Conservation (phyloP, 106 monocot genomes). For the Dioscorea alata region DNA sequence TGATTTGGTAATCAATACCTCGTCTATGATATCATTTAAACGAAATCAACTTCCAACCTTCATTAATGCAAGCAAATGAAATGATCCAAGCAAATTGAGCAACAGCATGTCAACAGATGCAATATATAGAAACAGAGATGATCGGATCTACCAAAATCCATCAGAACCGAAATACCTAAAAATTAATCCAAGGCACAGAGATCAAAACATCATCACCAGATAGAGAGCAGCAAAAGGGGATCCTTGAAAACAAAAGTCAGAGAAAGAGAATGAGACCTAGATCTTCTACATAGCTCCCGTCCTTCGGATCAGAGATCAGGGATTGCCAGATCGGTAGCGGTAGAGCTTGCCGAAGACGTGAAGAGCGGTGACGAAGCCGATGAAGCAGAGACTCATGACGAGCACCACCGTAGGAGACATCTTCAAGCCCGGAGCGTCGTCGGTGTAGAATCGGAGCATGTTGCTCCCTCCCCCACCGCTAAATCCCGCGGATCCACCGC, state of each 20-base stretch:
- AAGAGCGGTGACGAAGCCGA: constrained; percentile 85
- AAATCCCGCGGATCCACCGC: constrained; percentile 1
- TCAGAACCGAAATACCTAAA: no score
- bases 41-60: no score
- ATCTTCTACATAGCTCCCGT: background rate
- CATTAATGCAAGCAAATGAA: no score
- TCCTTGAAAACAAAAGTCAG: background rate
- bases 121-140: no score
- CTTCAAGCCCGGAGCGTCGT: constrained; percentile 90
- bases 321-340: constrained; percentile 52
- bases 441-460: constrained; percentile 94
- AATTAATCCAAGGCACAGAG: background rate
- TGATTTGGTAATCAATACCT: no score
- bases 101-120: no score
- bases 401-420: constrained; percentile 86
- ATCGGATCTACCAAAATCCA: no score
- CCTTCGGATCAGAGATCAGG: constrained; percentile 4
- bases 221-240: background rate
- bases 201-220: background rate
- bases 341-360: constrained; percentile 95
- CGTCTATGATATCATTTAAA: no score
- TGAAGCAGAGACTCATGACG: constrained; percentile 95
- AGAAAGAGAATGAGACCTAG: background rate
- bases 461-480: constrained; percentile 47
- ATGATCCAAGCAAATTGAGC: no score